Conservation (phyloP, 2,329 filamentous ascomycete genomes). For the Zymoseptoria ardabiliae region DNA sequence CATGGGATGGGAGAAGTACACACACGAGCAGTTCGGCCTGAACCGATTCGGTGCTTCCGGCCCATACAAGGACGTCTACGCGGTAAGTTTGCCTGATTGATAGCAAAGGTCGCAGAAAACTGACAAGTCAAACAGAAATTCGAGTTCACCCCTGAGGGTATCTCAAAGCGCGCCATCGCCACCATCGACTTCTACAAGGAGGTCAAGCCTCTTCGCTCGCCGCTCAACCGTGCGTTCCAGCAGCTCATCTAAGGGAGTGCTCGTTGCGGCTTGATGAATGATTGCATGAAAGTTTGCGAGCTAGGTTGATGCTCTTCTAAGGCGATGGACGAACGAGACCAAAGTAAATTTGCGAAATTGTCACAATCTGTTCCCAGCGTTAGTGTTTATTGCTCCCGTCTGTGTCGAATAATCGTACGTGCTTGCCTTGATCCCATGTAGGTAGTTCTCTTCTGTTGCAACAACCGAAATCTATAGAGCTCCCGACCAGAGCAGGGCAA, state of each 20-base stretch:
- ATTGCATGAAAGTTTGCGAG: neutral
- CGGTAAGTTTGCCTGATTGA: slow-evolving; percentile 42
- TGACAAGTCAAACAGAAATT: slow-evolving; percentile 65
- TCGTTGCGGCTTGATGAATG: neutral
- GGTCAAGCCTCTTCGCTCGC: slow-evolving; percentile 77
- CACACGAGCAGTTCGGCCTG: slow-evolving; percentile 97
- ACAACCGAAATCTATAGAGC: too few species aligned
- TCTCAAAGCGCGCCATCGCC: slow-evolving; percentile 85
- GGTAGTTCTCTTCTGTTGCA: too few species aligned
- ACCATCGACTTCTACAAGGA: slow-evolving; percentile 98
- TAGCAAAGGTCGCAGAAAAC: slow-evolving; percentile 1
- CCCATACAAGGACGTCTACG: slow-evolving; percentile 96
- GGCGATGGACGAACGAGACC: neutral
- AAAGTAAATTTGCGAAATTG: neutral
- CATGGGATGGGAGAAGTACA: slow-evolving; percentile 97
- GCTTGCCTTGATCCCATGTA: neutral
- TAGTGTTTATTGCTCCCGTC: neutral
- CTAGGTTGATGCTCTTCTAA: neutral
- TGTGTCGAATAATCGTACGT: neutral
- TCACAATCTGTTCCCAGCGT: neutral
- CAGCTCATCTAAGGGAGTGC: slow-evolving; percentile 67
- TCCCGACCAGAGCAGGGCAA: neutral
- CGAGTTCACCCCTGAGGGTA: slow-evolving; percentile 95
- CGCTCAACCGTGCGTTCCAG: slow-evolving; percentile 94
- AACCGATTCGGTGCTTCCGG: slow-evolving; percentile 98